Evolutionary conservation across 352 stramenopile species (phyloP).

Genomic region (Hyphochytrium catenoides): DNA sequence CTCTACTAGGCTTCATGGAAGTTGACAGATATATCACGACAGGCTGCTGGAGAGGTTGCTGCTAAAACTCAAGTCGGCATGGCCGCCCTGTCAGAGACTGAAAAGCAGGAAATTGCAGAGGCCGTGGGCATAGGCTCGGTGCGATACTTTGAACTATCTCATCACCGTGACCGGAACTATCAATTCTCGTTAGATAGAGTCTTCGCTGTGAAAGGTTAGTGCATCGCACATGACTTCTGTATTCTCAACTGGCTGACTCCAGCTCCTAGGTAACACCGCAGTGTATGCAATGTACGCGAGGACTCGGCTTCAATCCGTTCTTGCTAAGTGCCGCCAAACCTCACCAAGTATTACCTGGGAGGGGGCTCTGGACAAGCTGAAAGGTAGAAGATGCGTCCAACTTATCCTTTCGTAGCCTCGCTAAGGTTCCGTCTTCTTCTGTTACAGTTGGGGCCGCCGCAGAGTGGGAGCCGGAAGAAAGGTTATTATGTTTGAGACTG

Average conservation of each 20-base stretch:
- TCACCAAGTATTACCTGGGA: constrained; percentile 7
- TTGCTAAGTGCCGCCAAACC: constrained; percentile 21
- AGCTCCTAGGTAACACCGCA: constrained; percentile 49
- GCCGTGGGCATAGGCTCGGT: too few species aligned
- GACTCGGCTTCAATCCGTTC: constrained; percentile 18
- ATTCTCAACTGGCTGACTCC: too few species aligned
- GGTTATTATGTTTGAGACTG: constrained; percentile 34
- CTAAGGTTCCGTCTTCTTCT: constrained; percentile 14
- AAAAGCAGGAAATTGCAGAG: too few species aligned
- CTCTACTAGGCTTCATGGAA: too few species aligned
- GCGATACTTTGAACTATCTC: constrained; percentile 51
- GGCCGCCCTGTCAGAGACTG: too few species aligned
- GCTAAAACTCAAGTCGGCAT: too few species aligned
- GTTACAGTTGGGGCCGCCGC: constrained; percentile 12
- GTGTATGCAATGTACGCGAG: constrained; percentile 57
- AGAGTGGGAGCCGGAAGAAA: constrained; percentile 36
- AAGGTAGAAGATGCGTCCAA: neutral
- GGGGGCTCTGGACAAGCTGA: constrained; percentile 12
- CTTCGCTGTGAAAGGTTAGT: too few species aligned
- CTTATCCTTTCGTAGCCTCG: constrained; percentile 8
- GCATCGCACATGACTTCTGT: too few species aligned
- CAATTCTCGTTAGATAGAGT: constrained; percentile 57
- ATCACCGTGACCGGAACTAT: constrained; percentile 55
- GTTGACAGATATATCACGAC: too few species aligned
- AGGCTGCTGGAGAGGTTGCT: too few species aligned